Evolutionary conservation across 1,284 basidiomycete genomes (phyloP).

Genomic region (Xanthoconium separans): DNA sequence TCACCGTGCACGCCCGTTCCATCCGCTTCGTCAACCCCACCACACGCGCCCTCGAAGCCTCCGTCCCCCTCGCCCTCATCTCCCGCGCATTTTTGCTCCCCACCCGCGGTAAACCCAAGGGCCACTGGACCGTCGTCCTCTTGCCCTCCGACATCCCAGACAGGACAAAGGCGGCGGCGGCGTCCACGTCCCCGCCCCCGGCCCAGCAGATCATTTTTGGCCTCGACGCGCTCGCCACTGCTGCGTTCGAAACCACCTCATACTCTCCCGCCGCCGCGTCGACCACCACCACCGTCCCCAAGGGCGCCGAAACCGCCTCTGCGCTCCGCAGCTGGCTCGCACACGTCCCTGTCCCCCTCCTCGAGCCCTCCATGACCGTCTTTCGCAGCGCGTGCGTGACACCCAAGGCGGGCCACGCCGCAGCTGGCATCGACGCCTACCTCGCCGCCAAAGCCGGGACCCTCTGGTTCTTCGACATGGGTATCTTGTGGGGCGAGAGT

Average conservation of each 20-base stretch:
- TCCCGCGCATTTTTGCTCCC: constrained; percentile 62
- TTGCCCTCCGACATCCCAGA: constrained; percentile 50
- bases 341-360: constrained; percentile 43
- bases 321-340: constrained; percentile 53
- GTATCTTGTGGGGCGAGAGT: constrained; percentile 70
- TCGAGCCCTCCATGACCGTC: constrained; percentile 49
- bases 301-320: constrained; percentile 51
- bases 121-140: constrained; percentile 66
- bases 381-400: constrained; percentile 53
- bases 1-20: constrained; percentile 48
- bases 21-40: constrained; percentile 50
- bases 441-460: constrained; percentile 66
- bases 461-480: constrained; percentile 67
- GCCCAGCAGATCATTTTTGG: constrained; percentile 61
- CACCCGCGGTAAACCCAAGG: constrained; percentile 62
- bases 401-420: constrained; percentile 38
- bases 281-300: constrained; percentile 36
- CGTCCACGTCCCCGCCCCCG: constrained; percentile 25
- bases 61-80: constrained; percentile 46
- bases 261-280: constrained; percentile 31
- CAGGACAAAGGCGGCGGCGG: constrained; percentile 35
- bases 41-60: constrained; percentile 45
- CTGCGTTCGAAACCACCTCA: constrained; percentile 41
- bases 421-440: constrained; percentile 66
- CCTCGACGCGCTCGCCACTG: constrained; percentile 50